Conservation (phyloP, 345 rosid genomes). For the Ricinus communis region DNA sequence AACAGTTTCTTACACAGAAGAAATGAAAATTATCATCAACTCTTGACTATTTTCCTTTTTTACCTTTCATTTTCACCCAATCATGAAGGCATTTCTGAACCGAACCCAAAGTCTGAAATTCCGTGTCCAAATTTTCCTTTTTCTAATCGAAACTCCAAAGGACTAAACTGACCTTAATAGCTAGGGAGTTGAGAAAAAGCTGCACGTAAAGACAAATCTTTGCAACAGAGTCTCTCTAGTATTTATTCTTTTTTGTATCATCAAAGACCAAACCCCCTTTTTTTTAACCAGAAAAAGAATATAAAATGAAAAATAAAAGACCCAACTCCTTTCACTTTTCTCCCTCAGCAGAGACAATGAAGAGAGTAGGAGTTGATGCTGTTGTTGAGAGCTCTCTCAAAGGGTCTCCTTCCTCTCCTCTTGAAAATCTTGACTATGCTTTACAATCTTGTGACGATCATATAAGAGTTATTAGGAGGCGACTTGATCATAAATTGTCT, state of each 20-base stretch:
- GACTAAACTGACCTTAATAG: constrained; percentile 35
- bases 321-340: neutral
- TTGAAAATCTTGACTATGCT: constrained; percentile 2
- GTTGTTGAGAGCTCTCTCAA: neutral
- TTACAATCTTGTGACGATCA: constrained; percentile 5
- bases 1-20: too few species aligned
- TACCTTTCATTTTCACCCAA: constrained; percentile 27
- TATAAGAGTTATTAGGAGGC: constrained; percentile 5
- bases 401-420: constrained; percentile 19
- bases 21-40: too few species aligned
- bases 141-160: constrained; percentile 38
- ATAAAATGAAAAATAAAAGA: too few species aligned
- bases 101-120: constrained; percentile 28
- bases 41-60: too few species aligned
- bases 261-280: neutral
- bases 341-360: constrained; percentile 11
- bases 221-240: constrained; percentile 35
- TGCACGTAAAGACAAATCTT: constrained; percentile 41
- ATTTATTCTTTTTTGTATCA: constrained; percentile 37
- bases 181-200: constrained; percentile 30
- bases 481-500: too few species aligned
- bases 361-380: neutral
- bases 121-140: constrained; percentile 34
- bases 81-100: constrained; percentile 33
- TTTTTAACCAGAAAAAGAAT: too few species aligned